phyloP scores from a whole-genome alignment of 2,329 filamentous ascomycete species.

The Teratosphaeria zuluensis region DNA sequence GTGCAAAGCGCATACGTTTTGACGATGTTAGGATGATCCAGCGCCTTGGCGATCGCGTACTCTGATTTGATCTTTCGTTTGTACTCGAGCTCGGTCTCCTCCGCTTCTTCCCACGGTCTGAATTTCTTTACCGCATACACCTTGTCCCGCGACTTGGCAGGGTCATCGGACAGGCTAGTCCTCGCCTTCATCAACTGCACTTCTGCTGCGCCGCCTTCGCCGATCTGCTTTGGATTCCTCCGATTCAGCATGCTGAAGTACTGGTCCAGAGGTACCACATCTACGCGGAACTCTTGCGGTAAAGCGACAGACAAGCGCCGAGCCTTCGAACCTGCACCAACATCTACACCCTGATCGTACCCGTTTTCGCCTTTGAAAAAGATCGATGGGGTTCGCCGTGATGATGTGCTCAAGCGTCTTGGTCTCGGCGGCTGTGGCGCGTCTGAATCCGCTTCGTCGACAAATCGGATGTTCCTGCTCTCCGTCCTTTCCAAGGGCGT shows the following conservation, averaged over 20 bases:
- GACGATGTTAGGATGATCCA: conserved; percentile 81
- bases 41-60: conserved; percentile 75
- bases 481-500: neutral
- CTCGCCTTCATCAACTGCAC: conserved; percentile 72
- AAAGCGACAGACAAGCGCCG: conserved; percentile 23
- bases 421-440: conserved; percentile 4
- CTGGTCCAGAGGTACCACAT: conserved; percentile 34
- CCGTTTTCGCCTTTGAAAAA: conserved; percentile 20
- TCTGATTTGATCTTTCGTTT: conserved; percentile 86
- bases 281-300: conserved; percentile 22
- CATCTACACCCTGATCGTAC: conserved; percentile 21
- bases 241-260: conserved; percentile 56
- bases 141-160: conserved; percentile 30
- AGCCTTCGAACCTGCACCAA: conserved; percentile 26
- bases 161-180: conserved; percentile 39
- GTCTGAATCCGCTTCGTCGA: neutral
- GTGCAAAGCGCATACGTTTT: conserved; percentile 66
- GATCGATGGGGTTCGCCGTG: conserved; percentile 22
- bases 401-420: conserved; percentile 18
- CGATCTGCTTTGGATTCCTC: conserved; percentile 63
- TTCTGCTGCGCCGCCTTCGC: conserved; percentile 73
- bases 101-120: conserved; percentile 58
- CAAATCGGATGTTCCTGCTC: neutral
- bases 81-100: conserved; percentile 61
- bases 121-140: conserved; percentile 85